Evolutionary conservation across 495 filamentous ascomycete species (phyloP).

Genomic region (Penicillium bialowiezense): DNA sequence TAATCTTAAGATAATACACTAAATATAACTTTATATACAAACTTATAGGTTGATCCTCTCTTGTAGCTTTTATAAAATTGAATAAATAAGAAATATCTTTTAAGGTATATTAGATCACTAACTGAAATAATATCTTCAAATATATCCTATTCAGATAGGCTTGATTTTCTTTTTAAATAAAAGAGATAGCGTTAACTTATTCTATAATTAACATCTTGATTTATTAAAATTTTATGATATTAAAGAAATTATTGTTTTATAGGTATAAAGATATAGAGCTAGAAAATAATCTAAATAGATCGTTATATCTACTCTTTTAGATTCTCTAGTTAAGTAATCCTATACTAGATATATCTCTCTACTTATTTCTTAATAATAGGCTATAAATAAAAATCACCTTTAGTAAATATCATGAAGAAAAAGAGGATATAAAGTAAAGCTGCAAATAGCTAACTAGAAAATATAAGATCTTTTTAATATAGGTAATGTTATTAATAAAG

Average conservation of each 20-base stretch:
- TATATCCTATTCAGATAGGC: constrained; percentile 7
- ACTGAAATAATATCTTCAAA: constrained; percentile 10
- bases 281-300: constrained; percentile 5
- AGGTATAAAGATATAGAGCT: constrained; percentile 1
- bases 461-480: constrained; percentile 1
- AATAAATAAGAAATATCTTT: constrained; percentile 2
- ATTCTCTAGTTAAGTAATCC: constrained; percentile 4
- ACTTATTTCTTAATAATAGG: background rate
- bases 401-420: constrained; percentile 6
- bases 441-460: constrained; percentile 13
- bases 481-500: constrained; percentile 12
- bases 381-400: constrained; percentile 11
- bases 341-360: background rate
- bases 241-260: background rate
- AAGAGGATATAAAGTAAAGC: constrained; percentile 5
- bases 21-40: constrained; percentile 1
- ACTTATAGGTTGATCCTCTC: constrained; percentile 8
- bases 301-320: background rate
- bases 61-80: constrained; percentile 16
- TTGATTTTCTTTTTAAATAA: background rate
- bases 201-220: background rate
- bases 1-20: constrained; percentile 13
- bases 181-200: background rate
- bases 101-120: constrained; percentile 5
- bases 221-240: background rate